Conservation (phyloP, 441 rosid genomes). For the Sinapis alba region DNA sequence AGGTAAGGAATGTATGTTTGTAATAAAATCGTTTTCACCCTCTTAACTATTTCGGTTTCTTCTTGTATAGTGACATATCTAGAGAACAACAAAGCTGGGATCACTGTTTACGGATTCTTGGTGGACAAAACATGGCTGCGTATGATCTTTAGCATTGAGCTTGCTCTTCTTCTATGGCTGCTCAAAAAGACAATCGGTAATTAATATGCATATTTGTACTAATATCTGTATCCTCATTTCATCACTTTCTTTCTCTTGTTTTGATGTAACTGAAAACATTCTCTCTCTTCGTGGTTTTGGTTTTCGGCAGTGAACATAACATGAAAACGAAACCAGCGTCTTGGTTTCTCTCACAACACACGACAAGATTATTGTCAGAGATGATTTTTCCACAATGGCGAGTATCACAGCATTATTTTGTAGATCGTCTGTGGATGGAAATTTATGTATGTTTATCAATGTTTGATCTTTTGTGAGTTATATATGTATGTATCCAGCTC, state of each 20-base stretch:
- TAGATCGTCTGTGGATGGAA: neutral
- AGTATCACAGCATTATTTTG: neutral
- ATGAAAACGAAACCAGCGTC: slow-evolving; percentile 18
- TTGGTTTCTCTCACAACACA: slow-evolving; percentile 3
- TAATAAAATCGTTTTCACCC: neutral
- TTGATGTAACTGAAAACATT: neutral
- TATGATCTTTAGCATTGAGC: slow-evolving; percentile 73
- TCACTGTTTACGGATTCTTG: slow-evolving; percentile 80
- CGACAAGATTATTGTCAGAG: neutral
- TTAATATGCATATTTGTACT: slow-evolving; percentile 13
- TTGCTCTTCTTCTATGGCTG: slow-evolving; percentile 82
- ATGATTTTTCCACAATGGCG: neutral
- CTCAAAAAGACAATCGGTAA: slow-evolving; percentile 81
- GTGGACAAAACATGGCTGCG: slow-evolving; percentile 84
- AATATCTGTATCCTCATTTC: neutral
- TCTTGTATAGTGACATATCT: slow-evolving; percentile 65
- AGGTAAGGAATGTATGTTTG: slow-evolving; percentile 44
- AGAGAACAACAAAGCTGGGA: slow-evolving; percentile 82
- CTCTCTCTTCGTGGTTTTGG: slow-evolving; percentile 11
- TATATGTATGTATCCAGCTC: slow-evolving; percentile 5
- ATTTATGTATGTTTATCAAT: neutral
- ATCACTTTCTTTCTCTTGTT: neutral
- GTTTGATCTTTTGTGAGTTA: slow-evolving; percentile 1
- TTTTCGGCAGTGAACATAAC: slow-evolving; percentile 40
- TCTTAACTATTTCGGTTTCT: neutral